Conservation (phyloP, 805 yeast genomes). For the Candida insectalens region DNA sequence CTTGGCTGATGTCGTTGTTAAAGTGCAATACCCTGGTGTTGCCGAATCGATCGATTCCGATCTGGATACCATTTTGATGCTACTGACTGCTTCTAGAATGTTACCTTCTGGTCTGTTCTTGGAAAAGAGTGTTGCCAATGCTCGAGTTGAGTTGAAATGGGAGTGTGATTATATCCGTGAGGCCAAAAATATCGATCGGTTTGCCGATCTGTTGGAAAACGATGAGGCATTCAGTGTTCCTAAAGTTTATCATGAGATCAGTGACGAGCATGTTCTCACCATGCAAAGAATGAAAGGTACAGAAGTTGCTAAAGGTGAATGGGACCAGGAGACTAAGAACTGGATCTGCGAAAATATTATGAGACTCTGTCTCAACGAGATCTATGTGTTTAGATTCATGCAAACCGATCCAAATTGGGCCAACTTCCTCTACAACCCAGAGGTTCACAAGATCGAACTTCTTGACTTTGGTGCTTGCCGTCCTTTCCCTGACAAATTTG, state of each 20-base stretch:
- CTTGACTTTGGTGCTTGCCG: slow-evolving; percentile 96
- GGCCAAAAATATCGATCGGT: slow-evolving; percentile 64
- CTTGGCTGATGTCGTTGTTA: slow-evolving; percentile 76
- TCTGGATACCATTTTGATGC: slow-evolving; percentile 70
- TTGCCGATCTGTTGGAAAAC: slow-evolving; percentile 48
- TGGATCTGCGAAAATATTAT: slow-evolving; percentile 80
- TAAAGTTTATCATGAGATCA: slow-evolving; percentile 61
- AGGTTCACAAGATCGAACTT: slow-evolving; percentile 68
- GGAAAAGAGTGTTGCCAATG: slow-evolving; percentile 87
- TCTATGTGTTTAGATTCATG: slow-evolving; percentile 81
- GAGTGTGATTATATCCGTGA: slow-evolving; percentile 94
- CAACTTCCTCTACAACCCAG: slow-evolving; percentile 73
- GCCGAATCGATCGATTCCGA: slow-evolving; percentile 91
- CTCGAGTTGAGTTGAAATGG: slow-evolving; percentile 90
- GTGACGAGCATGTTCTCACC: slow-evolving; percentile 77
- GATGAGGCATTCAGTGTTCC: slow-evolving; percentile 73
- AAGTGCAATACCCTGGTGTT: slow-evolving; percentile 96
- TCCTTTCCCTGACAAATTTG: slow-evolving; percentile 60
- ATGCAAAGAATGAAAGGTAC: slow-evolving; percentile 83
- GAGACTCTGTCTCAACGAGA: slow-evolving; percentile 80
- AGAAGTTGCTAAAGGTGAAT: slow-evolving; percentile 69
- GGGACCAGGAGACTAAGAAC: slow-evolving; percentile 65
- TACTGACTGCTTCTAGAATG: slow-evolving; percentile 77
- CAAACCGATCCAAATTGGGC: slow-evolving; percentile 99
- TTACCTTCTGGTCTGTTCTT: slow-evolving; percentile 88